Base-by-base conservation (phyloP, 495 filamentous ascomycete genomes). In the Talaromyces thailandensis region DNA sequence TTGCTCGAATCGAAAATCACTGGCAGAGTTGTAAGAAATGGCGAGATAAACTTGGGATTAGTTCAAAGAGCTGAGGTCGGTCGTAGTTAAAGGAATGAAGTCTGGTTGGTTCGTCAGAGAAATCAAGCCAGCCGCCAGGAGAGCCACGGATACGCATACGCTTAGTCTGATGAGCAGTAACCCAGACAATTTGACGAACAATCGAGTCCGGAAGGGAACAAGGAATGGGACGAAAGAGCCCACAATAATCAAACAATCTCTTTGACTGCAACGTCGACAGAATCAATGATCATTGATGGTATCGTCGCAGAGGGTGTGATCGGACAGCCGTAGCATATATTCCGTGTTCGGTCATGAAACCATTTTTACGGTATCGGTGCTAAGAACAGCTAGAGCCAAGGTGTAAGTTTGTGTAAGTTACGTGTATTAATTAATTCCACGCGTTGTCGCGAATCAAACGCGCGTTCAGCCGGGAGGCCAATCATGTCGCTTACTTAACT, bases 221-320 rank as follows among this genome's bases (percentile, higher is more conserved):
- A 21, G 43, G 43, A 48, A 21, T 26, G 31, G 14, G 4, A 25
- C 12, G 32, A 23, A 26, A n/a, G 57, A 21, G 28, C 24, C 37
- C 14, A 40, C 25, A n/a, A 24, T 59, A 18, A n/a, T 31, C 25
- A 7, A 45, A 40, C 32, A 18, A 45, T 40, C 14, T 25, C 23
- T 55, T 23, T 28, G 14, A 28, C 51, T 26, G 51, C 21, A 14
- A 55, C 23, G 2, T 11, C 14, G 25, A 53, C 51, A 55, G 51
- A 26, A 55, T 55, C 23, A 23, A 55, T 52, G 48, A 25, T 52
- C 21, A 40, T 40, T 40, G 35, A 40, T 3, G 4, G 29, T 24
- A 59, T 59, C 57, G 57, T 59, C 57, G 57, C 57, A 59, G 31
- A 45, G 9, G 31, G 57, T 21, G 8, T 45, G 31, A 28, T 21